These are phyloP conservation scores for Dendrostoma leiphaemia DNA, from an alignment of 2,329 filamentous ascomycete species.

Conservation along the genomic window DNA sequence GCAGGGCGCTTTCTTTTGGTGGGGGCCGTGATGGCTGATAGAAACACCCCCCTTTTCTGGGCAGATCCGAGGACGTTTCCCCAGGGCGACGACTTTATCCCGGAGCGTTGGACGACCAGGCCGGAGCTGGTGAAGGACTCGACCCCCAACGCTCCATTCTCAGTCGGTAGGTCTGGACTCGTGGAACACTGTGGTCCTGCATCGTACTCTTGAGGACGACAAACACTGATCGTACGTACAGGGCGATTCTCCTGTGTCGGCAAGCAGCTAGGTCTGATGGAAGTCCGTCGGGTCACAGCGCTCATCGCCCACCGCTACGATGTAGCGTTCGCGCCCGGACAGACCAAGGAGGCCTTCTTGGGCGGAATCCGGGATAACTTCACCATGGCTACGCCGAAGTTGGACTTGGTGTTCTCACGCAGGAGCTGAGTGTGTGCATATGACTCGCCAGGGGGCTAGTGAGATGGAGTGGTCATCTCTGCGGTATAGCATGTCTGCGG, in stretches of 20 bases:
- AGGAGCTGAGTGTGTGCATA: neutral
- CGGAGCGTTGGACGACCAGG: constrained; percentile 20
- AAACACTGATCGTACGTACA: neutral
- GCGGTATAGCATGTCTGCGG: neutral
- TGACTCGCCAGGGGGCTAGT: neutral
- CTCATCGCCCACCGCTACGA: constrained; percentile 22
- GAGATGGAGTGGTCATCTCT: neutral
- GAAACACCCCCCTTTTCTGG: too few species aligned
- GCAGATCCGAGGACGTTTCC: constrained; percentile 15
- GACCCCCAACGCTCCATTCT: constrained; percentile 5
- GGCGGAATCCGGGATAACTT: constrained; percentile 23
- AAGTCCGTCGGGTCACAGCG: constrained; percentile 11
- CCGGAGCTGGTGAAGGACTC: constrained; percentile 12
- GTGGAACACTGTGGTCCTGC: neutral
- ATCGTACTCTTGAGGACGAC: too few species aligned
- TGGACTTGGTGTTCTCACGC: constrained; percentile 7
- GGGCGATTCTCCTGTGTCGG: constrained; percentile 15
- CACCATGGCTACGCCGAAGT: constrained; percentile 10
- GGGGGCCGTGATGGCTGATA: too few species aligned
- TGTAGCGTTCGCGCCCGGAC: constrained; percentile 16
- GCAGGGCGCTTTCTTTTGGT: too few species aligned
- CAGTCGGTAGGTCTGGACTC: constrained; percentile 6
- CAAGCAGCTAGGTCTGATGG: constrained; percentile 14
- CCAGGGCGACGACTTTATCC: constrained; percentile 19
- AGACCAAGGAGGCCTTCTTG: constrained; percentile 21